phyloP scores from a whole-genome alignment of 2,329 filamentous ascomycete species.

The Trichoderma koningiopsis region DNA sequence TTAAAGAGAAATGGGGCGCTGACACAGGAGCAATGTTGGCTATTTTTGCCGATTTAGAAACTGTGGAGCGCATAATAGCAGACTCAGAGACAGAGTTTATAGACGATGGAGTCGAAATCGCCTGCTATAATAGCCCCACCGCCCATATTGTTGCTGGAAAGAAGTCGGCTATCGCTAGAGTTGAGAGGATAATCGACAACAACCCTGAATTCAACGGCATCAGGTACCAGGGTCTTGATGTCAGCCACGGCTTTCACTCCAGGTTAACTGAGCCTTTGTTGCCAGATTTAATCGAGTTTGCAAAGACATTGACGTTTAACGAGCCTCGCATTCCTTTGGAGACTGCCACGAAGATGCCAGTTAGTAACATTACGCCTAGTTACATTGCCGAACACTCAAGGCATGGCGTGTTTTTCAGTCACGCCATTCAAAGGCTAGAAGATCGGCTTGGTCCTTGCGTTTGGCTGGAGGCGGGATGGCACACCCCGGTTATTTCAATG shows the following conservation, averaged over 20 bases:
- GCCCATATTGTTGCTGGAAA: slow-evolving; percentile 39
- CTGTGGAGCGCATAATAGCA: not conserved
- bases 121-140: slow-evolving; percentile 39
- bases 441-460: slow-evolving; percentile 30
- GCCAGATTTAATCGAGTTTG: slow-evolving; percentile 1
- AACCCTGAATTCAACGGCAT: not conserved
- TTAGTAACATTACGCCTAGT: not conserved
- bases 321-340: slow-evolving; percentile 25
- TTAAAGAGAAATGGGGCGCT: slow-evolving; percentile 38
- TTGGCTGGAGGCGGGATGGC: slow-evolving; percentile 41
- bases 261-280: slow-evolving; percentile 23
- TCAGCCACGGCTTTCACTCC: slow-evolving; percentile 27
- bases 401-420: slow-evolving; percentile 39
- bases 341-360: slow-evolving; percentile 23
- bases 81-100: not conserved
- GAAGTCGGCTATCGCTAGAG: slow-evolving; percentile 28
- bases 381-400: slow-evolving; percentile 37
- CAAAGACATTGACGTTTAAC: slow-evolving; percentile 6
- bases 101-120: slow-evolving; percentile 31
- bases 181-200: slow-evolving; percentile 6
- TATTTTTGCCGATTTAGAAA: slow-evolving; percentile 22
- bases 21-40: slow-evolving; percentile 43
- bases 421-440: slow-evolving; percentile 35
- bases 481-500: slow-evolving; percentile 40
- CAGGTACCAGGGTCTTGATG: slow-evolving; percentile 12